Evolutionary conservation across 441 rosid species (phyloP), one percentile per base, ranked within the genome.

Genomic region (Croton laevigatus): DNA sequence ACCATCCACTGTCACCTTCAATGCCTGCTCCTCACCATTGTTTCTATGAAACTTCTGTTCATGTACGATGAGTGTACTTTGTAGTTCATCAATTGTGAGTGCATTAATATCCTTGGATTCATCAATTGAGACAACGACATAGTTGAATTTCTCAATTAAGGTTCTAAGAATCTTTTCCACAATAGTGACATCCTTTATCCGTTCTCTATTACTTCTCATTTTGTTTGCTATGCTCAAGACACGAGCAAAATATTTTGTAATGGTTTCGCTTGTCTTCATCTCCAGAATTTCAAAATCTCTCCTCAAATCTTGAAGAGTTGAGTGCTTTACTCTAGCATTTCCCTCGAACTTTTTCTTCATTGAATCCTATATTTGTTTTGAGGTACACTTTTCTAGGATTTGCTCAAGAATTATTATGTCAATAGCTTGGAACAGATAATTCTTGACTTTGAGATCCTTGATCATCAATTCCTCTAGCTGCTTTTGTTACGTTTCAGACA

Each of bases 121-220:
- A 27, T 59, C 5, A 1, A 59, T 59, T 16, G 19, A 36, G 42
- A 59, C 63, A 7, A 59, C 22, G 3, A 37, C 40, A 59, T 59
- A 59, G n/a, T 14, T 59, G 10, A 36, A 59, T 59, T 59, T 59
- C 63, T 59, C 63, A 6, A 44, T 59, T 16, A 59, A 59, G 14
- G 45, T 34, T 37, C 12, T 59, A 59, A 59, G 23, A 3, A 36
- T 59, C 44, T 59, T 59, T 3, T 59, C 44, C 16, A 36, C n/a
- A 59, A 59, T 32, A 16, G 63, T 59, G 3, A 4, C 6, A 2
- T 59, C 63, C n/a, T 16, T 16, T 20, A 36, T 12, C 7, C 36
- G 12, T 44, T 36, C 45, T 3, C 63, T 8, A 59, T 59, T 61
- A n/a, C 65, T 61, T 8, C 48, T 61, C 27, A 61, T 61, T 3